Evolutionary conservation across 176 grass and related monocot species (phyloP).

Genomic region (Phoenix dactylifera): DNA sequence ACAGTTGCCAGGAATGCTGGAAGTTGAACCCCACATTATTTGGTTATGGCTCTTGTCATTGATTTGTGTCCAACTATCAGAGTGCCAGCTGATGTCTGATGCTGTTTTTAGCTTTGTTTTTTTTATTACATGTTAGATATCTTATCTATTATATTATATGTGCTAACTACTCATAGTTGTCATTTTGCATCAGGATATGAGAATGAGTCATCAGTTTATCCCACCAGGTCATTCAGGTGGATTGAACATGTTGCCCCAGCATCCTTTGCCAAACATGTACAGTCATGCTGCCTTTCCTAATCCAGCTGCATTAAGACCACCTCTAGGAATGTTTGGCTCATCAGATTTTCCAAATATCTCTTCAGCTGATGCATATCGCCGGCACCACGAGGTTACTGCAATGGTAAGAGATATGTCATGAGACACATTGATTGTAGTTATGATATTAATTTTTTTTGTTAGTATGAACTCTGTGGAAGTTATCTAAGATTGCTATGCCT

Average conservation of each 20-base stretch:
- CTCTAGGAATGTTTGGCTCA: conserved; percentile 28
- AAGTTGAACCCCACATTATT: too few relatives aligned
- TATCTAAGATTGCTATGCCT: too few relatives aligned
- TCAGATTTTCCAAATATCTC: conserved; percentile 36
- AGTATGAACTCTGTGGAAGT: too few relatives aligned
- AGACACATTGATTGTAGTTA: background rate
- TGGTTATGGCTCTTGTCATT: too few relatives aligned
- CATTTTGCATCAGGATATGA: conserved; percentile 44
- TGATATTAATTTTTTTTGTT: too few relatives aligned
- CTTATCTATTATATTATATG: background rate
- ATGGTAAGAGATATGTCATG: conserved; percentile 38
- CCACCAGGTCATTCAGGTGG: conserved; percentile 46
- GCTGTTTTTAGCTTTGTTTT: background rate
- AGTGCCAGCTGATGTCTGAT: too few relatives aligned
- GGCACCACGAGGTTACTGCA: conserved; percentile 91
- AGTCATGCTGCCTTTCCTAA: conserved; percentile 47
- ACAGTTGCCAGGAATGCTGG: too few relatives aligned
- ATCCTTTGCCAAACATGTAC: conserved; percentile 34
- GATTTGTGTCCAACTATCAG: too few relatives aligned
- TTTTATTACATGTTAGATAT: background rate
- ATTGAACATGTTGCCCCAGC: conserved; percentile 46
- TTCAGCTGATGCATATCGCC: conserved; percentile 77
- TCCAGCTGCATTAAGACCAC: conserved; percentile 31
- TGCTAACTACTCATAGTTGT: conserved; percentile 22
- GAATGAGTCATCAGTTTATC: conserved; percentile 28